Base-by-base conservation (phyloP, 345 rosid species). In the Luvunga scandens region DNA sequence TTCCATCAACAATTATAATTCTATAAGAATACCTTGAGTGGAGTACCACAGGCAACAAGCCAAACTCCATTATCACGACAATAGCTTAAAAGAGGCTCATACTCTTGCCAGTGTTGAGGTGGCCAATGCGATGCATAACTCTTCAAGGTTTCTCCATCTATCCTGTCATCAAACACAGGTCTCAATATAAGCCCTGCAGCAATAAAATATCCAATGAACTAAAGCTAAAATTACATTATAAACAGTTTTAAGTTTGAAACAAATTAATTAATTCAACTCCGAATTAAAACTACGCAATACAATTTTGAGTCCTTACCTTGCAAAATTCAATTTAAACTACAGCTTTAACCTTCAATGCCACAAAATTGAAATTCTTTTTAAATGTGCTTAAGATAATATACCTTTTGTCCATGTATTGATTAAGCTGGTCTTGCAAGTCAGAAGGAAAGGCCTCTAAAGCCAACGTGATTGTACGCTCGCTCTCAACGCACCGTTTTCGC, bases 1-100 rank as follows among this genome's bases (percentile, higher is more conserved):
- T 30, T 63, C 36, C 67, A 28, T 63, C 33, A 12, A 27, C 66
- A 61, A 27, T 25, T 33, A 38, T 9, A 38, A 38, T 9, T 36
- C 0, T 22, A 67, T 2, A 39, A 24, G 10, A 65, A 33, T 76
- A 94, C 99, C 97, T 91, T 85, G 64, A 93, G 92, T 5, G 98
- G 98, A 85, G 94, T 84, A 82, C 95, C 99, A 80, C 93, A 89
- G 76, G 99, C 95, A 86, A 95, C 89, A 79, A 93, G 85, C 50
- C 73, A 87, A 78, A 93, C 79, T 34, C 86, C 84, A 77, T 95
- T 87, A 61, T 92, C 95, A 0, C 94, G 92, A 77, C 98, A 95
- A 78, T 89, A 95, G 71, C 72, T 91, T 79, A 95, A 81, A 1
- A 95, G 88, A 87, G 94, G 97, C 84, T 95, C 97, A 50, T 91